Percentiles rank a stretch among this genome's conserved stretches.
phyloP scores from a whole-genome alignment of 2,329 filamentous ascomycete species.

The Clonostachys sp. region DNA sequence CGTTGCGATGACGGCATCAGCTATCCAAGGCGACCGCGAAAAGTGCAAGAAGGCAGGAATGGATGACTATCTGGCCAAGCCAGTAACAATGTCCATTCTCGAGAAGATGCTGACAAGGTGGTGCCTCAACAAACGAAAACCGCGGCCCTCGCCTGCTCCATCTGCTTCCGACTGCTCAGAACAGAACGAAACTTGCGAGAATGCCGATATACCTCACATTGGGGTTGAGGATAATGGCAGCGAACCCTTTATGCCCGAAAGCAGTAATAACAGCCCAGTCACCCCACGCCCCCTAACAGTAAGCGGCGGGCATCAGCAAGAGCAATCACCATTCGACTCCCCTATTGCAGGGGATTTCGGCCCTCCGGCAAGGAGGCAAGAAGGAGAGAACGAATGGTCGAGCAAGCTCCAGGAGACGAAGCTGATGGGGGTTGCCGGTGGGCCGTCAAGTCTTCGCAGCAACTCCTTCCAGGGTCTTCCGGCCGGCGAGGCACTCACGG shows the following conservation, averaged over 20 bases:
- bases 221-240: conserved; percentile 19
- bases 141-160: conserved; percentile 13
- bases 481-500: conserved; percentile 40
- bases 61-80: conserved; percentile 73
- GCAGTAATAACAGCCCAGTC: conserved; percentile 16
- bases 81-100: conserved; percentile 62
- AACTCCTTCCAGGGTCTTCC: conserved; percentile 25
- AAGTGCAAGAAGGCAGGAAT: conserved; percentile 71
- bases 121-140: conserved; percentile 32
- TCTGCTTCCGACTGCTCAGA: conserved; percentile 39
- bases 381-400: conserved; percentile 32
- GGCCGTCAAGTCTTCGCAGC: conserved; percentile 20
- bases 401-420: conserved; percentile 41
- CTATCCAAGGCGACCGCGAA: conserved; percentile 71
- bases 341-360: conserved; percentile 21
- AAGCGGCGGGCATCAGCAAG: conserved; percentile 22
- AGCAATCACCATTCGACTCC: conserved; percentile 35
- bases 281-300: conserved; percentile 34
- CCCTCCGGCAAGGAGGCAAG: conserved; percentile 23
- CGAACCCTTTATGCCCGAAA: not conserved
- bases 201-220: conserved; percentile 31
- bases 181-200: conserved; percentile 33
- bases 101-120: conserved; percentile 71
- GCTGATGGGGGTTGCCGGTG: conserved; percentile 39
- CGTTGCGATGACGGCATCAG: conserved; percentile 77